Percentiles rank a stretch among this genome's conserved stretches.
These are phyloP conservation scores for Chrysosporium keratinophilum DNA, from an alignment of 2,329 filamentous ascomycete genomes.

Conservation along the genomic window DNA sequence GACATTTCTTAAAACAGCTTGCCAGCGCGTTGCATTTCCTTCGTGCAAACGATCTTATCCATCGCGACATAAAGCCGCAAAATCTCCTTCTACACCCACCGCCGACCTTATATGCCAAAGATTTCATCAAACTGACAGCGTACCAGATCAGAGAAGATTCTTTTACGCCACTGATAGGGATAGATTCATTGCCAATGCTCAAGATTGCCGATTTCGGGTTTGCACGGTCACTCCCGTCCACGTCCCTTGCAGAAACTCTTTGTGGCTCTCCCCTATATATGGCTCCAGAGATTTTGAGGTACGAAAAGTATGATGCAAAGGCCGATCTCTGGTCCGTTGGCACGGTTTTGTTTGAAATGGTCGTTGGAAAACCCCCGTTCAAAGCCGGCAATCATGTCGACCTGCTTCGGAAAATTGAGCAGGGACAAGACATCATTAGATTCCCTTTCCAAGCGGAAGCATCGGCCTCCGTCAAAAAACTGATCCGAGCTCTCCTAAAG, in stretches of 20 bases:
- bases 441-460: constrained; percentile 65
- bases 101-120: constrained; percentile 55
- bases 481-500: constrained; percentile 74
- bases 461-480: constrained; percentile 64
- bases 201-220: constrained; percentile 99
- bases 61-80: constrained; percentile 95
- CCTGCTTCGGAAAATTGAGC: constrained; percentile 81
- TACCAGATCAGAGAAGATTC: constrained; percentile 73
- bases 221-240: constrained; percentile 78
- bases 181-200: constrained; percentile 82
- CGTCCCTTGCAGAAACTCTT: constrained; percentile 86
- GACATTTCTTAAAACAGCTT: constrained; percentile 93
- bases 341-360: constrained; percentile 92
- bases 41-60: constrained; percentile 73
- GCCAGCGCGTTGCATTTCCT: constrained; percentile 85
- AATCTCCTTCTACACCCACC: constrained; percentile 86
- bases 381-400: constrained; percentile 90
- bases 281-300: constrained; percentile 93
- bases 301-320: constrained; percentile 95
- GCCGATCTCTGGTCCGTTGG: constrained; percentile 97
- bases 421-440: constrained; percentile 70
- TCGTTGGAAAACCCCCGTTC: constrained; percentile 81
- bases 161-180: constrained; percentile 66
- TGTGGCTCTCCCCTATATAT: constrained; percentile 97
- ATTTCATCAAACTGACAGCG: constrained; percentile 52